Evolutionary conservation across 2,329 filamentous ascomycete genomes (phyloP).

Genomic region (Eutypa lata): DNA sequence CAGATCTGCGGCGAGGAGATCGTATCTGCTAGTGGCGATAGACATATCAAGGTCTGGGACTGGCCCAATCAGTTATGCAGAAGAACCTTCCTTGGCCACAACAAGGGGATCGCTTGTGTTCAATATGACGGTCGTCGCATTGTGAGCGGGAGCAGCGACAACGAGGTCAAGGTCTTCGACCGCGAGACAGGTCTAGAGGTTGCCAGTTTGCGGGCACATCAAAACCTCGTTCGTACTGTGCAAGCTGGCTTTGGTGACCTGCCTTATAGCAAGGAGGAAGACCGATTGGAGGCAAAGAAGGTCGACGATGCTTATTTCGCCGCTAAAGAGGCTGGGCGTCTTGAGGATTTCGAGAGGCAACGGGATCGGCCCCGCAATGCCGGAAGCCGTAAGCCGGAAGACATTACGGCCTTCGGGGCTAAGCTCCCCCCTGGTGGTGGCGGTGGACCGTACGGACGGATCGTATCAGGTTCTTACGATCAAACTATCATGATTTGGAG

Average conservation of each 20-base stretch:
- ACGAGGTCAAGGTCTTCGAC: slow-evolving; percentile 94
- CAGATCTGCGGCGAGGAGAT: slow-evolving; percentile 84
- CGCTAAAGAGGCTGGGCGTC: slow-evolving; percentile 50
- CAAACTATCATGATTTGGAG: slow-evolving; percentile 96
- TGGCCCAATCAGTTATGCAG: slow-evolving; percentile 74
- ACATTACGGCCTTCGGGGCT: slow-evolving; percentile 77
- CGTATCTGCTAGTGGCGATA: slow-evolving; percentile 91
- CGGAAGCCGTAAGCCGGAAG: slow-evolving; percentile 70
- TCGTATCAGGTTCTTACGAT: slow-evolving; percentile 95
- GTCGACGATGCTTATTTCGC: slow-evolving; percentile 72
- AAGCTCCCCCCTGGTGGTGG: slow-evolving; percentile 89
- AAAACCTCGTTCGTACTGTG: slow-evolving; percentile 84
- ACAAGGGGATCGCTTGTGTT: slow-evolving; percentile 95
- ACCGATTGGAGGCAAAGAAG: slow-evolving; percentile 67
- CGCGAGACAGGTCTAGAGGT: slow-evolving; percentile 82
- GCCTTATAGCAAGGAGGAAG: slow-evolving; percentile 73
- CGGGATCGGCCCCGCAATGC: slow-evolving; percentile 54
- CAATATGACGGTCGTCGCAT: slow-evolving; percentile 93
- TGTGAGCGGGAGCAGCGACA: slow-evolving; percentile 93
- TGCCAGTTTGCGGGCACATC: slow-evolving; percentile 79
- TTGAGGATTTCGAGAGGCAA: slow-evolving; percentile 35
- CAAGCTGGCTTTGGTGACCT: slow-evolving; percentile 93
- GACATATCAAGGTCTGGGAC: slow-evolving; percentile 92
- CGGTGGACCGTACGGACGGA: slow-evolving; percentile 85
- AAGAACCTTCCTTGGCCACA: slow-evolving; percentile 79